phyloP scores from a whole-genome alignment of 306 rosid species.

The Albizia julibrissin region DNA sequence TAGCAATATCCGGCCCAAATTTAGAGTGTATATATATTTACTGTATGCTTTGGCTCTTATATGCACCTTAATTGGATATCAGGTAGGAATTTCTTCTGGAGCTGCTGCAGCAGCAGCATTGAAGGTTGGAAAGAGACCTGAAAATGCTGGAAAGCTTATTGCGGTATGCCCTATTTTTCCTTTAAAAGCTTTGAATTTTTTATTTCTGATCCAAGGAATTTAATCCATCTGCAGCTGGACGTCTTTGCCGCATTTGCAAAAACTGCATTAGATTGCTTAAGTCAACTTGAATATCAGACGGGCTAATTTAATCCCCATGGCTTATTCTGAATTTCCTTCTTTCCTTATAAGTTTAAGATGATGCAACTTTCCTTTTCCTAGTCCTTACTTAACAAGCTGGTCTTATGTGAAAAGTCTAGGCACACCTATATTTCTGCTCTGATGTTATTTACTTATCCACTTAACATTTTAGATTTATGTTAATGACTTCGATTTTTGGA shows the following conservation, averaged over 20 bases:
- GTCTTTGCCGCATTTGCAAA: slow-evolving; percentile 25
- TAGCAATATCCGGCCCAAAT: slow-evolving; percentile 17
- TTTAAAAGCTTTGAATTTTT: slow-evolving; percentile 3
- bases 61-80: slow-evolving; percentile 39
- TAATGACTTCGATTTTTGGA: background rate
- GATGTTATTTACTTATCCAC: slow-evolving; percentile 22
- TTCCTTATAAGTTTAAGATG: background rate
- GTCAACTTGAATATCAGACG: background rate
- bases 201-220: slow-evolving; percentile 16
- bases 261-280: background rate
- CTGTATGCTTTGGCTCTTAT: slow-evolving; percentile 29
- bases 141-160: slow-evolving; percentile 93
- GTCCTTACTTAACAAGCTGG: slow-evolving; percentile 6
- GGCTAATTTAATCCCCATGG: background rate
- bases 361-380: slow-evolving; percentile 23
- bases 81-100: slow-evolving; percentile 99
- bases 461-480: slow-evolving; percentile 14
- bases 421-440: background rate
- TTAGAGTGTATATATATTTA: slow-evolving; percentile 3
- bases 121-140: slow-evolving; percentile 88
- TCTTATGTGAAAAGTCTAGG: slow-evolving; percentile 11
- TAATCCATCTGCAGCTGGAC: slow-evolving; percentile 13
- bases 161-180: slow-evolving; percentile 52
- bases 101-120: slow-evolving; percentile 95
- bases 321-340: background rate